Evolutionary conservation across 305 asterid genomes (phyloP).

Genomic region (Solanum hybrid): DNA sequence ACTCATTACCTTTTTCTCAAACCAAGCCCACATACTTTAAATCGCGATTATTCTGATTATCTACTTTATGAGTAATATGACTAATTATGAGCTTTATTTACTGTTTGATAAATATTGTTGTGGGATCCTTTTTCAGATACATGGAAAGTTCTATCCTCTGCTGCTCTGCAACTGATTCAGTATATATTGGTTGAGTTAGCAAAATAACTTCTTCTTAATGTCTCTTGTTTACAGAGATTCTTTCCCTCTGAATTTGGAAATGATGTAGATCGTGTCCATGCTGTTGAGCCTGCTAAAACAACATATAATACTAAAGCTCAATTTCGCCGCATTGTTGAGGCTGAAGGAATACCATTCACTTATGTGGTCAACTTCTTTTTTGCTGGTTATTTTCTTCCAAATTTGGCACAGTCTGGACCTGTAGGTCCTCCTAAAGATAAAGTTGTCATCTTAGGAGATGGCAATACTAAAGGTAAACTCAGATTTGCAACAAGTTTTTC

Average conservation of each 20-base stretch:
- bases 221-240: constrained; percentile 11
- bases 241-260: constrained; percentile 20
- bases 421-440: constrained; percentile 22
- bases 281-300: constrained; percentile 16
- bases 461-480: constrained; percentile 14
- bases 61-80: background rate
- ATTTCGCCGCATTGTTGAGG: constrained; percentile 14
- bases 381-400: constrained; percentile 16
- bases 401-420: constrained; percentile 6
- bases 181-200: background rate
- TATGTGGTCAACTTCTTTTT: constrained; percentile 6
- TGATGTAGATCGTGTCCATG: constrained; percentile 13
- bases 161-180: background rate
- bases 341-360: constrained; percentile 22
- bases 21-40: background rate
- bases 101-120: background rate
- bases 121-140: background rate
- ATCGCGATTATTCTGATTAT: background rate
- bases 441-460: constrained; percentile 23
- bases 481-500: background rate
- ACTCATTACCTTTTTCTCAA: background rate
- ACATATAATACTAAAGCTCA: background rate
- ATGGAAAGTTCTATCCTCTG: background rate
- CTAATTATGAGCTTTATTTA: background rate
- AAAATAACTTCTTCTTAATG: background rate